Evolutionary conservation across 495 filamentous ascomycete genomes (phyloP), one percentile per base, ranked within the genome.

Genomic region (Penicillium angulare): DNA sequence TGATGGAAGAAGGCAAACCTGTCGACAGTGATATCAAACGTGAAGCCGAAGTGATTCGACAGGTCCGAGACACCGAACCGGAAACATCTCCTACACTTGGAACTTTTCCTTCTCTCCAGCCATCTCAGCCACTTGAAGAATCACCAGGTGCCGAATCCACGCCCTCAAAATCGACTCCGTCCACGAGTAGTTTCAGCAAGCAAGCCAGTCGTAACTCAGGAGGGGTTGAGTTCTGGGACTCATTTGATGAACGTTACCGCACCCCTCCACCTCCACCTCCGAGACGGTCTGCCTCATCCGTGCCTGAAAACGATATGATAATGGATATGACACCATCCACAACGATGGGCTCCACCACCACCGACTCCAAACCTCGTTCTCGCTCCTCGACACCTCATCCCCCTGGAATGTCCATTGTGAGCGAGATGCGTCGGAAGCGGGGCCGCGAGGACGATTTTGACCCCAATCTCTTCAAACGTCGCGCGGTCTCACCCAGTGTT

Each of bases 31-130:
- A 99, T 66, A 80, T 91, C 52, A 86, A 87, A 48, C 86, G 90
- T 32, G 93, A 99, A 74, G 90, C 92, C 10, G 91, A 97, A 69
- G 91, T 97, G 1, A 87, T 97, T 47, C 86, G 88, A 2, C 95
- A 96, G 67, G 92, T 96, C 26, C 87, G 89, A 15, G 92, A 97
- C 66, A 83, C 79, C 47, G 79, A 85, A 47, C 66, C 73, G 13
- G 69, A 72, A 46, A 69, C 66, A 29, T 64, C 70, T 3, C 74
- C 67, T 4, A 69, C 60, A 12, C 45, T 77, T 33, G 50, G 63
- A 27, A 59, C 65, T 32, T 60, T 71, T 22, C 63, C 72, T 22
- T 75, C 71, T 9, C 59, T 72, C 2, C 73, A 79, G 1, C 71
- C 72, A 5, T 81, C 84, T 13, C 74, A 81, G n/a, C 65, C 73